These are phyloP conservation scores for Phlegmacium glaucopus DNA, from an alignment of 768 basidiomycete genomes.

Conservation along the genomic window DNA sequence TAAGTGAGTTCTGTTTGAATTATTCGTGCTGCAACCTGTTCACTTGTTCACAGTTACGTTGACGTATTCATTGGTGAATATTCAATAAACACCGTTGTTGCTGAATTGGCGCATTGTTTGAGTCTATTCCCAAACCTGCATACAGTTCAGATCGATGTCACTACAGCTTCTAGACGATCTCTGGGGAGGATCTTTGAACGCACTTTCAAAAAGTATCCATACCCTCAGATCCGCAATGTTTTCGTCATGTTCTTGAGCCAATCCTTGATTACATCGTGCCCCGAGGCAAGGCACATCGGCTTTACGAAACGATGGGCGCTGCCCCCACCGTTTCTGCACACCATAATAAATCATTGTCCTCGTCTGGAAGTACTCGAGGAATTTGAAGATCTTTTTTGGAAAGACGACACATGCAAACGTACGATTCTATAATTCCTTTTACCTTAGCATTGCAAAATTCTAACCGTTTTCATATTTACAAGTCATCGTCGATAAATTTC, in stretches of 20 bases:
- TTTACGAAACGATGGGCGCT: not conserved
- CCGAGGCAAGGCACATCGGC: not conserved
- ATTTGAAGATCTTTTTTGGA: no score
- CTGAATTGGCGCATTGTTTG: not conserved
- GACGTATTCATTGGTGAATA: no score
- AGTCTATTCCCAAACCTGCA: not conserved
- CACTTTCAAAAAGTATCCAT: not conserved
- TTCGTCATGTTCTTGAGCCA: not conserved
- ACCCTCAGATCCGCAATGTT: not conserved
- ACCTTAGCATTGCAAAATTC: no score
- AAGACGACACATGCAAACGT: no score
- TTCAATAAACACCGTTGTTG: not conserved
- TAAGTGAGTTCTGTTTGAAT: constrained; percentile 4
- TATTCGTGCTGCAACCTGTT: no score
- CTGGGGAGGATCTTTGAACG: not conserved
- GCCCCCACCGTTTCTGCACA: not conserved
- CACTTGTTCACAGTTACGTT: no score
- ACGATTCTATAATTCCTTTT: no score
- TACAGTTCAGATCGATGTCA: not conserved
- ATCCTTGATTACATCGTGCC: not conserved
- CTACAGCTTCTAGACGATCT: not conserved
- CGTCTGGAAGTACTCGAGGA: no score
- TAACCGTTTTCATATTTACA: no score
- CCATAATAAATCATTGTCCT: no score
- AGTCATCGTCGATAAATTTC: no score